Evolutionary conservation across 2,329 filamentous ascomycete genomes (phyloP).

Genomic region (Ascochyta viciae-villosae): DNA sequence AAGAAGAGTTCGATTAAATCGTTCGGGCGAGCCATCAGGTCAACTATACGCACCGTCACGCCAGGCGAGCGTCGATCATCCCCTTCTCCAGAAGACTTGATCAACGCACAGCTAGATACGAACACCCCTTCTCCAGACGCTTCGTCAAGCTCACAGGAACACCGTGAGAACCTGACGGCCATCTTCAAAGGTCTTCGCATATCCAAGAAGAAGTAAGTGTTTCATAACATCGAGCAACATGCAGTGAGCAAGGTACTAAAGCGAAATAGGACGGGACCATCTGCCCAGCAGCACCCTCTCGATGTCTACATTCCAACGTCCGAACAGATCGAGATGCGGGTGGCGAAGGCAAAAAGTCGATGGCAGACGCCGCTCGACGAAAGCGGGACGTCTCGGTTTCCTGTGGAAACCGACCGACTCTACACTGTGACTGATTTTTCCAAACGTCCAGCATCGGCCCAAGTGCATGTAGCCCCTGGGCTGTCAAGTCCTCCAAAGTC

Average conservation of each 20-base stretch:
- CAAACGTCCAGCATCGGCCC: background rate
- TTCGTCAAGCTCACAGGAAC: background rate
- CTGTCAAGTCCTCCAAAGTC: constrained; percentile 15
- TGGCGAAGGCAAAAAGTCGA: constrained; percentile 49
- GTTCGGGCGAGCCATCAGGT: constrained; percentile 36
- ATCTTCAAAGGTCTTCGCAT: constrained; percentile 4
- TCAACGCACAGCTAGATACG: constrained; percentile 11
- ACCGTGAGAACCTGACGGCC: background rate
- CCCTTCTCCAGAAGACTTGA: constrained; percentile 11
- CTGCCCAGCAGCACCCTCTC: background rate
- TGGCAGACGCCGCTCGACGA: constrained; percentile 54
- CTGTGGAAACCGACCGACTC: constrained; percentile 36
- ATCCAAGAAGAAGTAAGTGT: constrained; percentile 3
- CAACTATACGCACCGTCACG: constrained; percentile 49
- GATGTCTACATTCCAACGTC: constrained; percentile 39
- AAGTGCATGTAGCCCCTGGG: background rate
- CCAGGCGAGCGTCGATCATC: constrained; percentile 29
- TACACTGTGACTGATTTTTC: constrained; percentile 22
- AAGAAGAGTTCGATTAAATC: constrained; percentile 39
- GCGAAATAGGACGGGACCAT: background rate
- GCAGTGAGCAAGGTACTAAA: background rate
- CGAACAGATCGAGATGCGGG: constrained; percentile 49
- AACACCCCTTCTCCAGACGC: constrained; percentile 12
- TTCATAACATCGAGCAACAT: background rate
- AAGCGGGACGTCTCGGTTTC: constrained; percentile 34